phyloP scores from a whole-genome alignment of 441 rosid genomes.

The Gossypium davidsonii region DNA sequence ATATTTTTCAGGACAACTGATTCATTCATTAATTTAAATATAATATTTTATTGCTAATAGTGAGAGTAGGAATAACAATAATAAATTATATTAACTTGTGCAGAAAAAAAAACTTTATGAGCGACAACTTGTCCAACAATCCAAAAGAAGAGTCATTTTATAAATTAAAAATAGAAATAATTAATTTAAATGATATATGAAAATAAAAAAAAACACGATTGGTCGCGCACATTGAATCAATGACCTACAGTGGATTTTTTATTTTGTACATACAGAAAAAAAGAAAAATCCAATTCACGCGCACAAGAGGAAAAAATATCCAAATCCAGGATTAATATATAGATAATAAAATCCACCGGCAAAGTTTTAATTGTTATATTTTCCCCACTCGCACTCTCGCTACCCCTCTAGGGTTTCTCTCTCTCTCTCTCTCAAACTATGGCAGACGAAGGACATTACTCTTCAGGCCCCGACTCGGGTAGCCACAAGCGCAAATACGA shows the following conservation, averaged over 20 bases:
- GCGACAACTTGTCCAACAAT: not conserved
- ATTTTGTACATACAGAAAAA: not conserved
- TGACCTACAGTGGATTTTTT: not conserved
- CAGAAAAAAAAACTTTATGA: not conserved
- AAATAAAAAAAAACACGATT: not conserved
- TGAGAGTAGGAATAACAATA: too few species aligned
- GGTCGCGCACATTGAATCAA: not conserved
- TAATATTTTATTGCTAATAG: too few species aligned
- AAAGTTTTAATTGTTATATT: not conserved
- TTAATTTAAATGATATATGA: not conserved
- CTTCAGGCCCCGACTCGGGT: constrained; percentile 34
- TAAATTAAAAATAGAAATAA: too few species aligned
- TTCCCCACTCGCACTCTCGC: constrained; percentile 3
- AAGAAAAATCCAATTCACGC: not conserved
- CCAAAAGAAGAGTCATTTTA: not conserved
- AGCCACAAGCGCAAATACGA: constrained; percentile 75
- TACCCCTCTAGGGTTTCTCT: constrained; percentile 49
- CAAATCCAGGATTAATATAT: not conserved
- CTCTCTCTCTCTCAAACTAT: constrained; percentile 21
- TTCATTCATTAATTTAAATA: too few species aligned
- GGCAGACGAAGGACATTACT: constrained; percentile 88
- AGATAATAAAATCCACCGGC: not conserved
- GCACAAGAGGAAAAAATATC: not conserved
- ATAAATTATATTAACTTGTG: too few species aligned
- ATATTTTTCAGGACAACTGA: too few species aligned